These are phyloP conservation scores for Scopulariopsis brevicaulis DNA, from an alignment of 2,329 filamentous ascomycete species.

Conservation along the genomic window DNA sequence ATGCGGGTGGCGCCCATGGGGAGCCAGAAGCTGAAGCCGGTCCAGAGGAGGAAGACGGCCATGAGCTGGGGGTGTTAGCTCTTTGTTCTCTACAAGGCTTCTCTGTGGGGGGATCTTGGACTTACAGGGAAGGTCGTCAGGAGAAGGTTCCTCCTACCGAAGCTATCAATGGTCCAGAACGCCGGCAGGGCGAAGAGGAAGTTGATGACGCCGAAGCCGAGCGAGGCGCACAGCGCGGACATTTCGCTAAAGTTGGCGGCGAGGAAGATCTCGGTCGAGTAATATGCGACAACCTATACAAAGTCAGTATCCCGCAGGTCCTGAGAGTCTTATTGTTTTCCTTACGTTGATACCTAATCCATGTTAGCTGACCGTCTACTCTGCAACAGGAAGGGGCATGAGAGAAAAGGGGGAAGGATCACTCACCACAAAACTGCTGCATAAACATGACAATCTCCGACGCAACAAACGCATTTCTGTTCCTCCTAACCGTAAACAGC, in stretches of 20 bases:
- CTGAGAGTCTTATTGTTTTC: not conserved
- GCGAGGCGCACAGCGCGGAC: slow-evolving; percentile 43
- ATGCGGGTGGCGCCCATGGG: slow-evolving; percentile 22
- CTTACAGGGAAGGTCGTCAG: slow-evolving; percentile 46
- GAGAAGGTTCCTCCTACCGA: slow-evolving; percentile 52
- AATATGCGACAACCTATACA: slow-evolving; percentile 30
- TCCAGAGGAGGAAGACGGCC: slow-evolving; percentile 35
- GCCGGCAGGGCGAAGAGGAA: slow-evolving; percentile 53
- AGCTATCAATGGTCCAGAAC: slow-evolving; percentile 57
- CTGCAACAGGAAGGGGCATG: not conserved
- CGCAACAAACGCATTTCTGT: slow-evolving; percentile 48
- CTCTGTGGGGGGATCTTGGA: not conserved
- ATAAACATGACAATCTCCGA: slow-evolving; percentile 54
- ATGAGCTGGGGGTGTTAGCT: slow-evolving; percentile 28
- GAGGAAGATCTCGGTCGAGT: slow-evolving; percentile 49
- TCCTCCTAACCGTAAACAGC: slow-evolving; percentile 47
- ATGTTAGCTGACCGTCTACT: slow-evolving; percentile 12
- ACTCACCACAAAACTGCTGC: slow-evolving; percentile 40
- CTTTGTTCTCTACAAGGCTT: not conserved
- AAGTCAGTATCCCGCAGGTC: not conserved
- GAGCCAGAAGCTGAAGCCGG: slow-evolving; percentile 34
- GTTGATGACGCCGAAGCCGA: slow-evolving; percentile 55
- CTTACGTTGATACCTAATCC: slow-evolving; percentile 4
- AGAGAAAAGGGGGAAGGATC: not conserved
- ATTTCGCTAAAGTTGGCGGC: slow-evolving; percentile 38